Conservation (phyloP, 1,139 yeast genomes). For the Zygosaccharomyces pseudobailii region DNA sequence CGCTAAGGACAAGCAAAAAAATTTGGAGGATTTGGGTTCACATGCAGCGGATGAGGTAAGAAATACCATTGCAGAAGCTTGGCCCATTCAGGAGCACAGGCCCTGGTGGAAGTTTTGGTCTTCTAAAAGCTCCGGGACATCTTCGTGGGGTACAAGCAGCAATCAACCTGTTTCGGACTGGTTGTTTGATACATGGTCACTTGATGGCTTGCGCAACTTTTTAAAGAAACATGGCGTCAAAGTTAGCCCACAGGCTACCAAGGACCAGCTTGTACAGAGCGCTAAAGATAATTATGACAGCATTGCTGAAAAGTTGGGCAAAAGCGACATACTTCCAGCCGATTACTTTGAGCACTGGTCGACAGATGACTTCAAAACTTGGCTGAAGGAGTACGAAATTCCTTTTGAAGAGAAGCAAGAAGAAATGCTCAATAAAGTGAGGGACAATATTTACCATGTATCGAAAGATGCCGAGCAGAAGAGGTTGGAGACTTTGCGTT, state of each 20-base stretch:
- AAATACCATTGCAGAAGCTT: slow-evolving; percentile 36
- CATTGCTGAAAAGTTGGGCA: slow-evolving; percentile 36
- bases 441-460: slow-evolving; percentile 41
- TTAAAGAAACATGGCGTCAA: slow-evolving; percentile 38
- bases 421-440: slow-evolving; percentile 41
- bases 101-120: slow-evolving; percentile 32
- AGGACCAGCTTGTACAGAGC: slow-evolving; percentile 37
- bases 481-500: slow-evolving; percentile 39
- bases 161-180: slow-evolving; percentile 30
- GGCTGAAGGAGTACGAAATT: slow-evolving; percentile 46
- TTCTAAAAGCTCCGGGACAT: slow-evolving; percentile 8
- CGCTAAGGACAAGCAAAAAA: slow-evolving; percentile 25
- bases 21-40: slow-evolving; percentile 19
- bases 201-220: slow-evolving; percentile 35
- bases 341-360: slow-evolving; percentile 49
- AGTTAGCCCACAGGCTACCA: slow-evolving; percentile 33
- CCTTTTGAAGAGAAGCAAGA: slow-evolving; percentile 41
- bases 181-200: slow-evolving; percentile 51
- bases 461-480: slow-evolving; percentile 37
- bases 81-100: slow-evolving; percentile 27
- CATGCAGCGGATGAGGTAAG: slow-evolving; percentile 35
- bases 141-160: slow-evolving; percentile 11
- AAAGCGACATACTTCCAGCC: slow-evolving; percentile 47
- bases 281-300: slow-evolving; percentile 40
- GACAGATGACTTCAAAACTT: slow-evolving; percentile 40